These are phyloP conservation scores for Amylocystis lapponica DNA, from an alignment of 768 basidiomycete species.

Conservation along the genomic window DNA sequence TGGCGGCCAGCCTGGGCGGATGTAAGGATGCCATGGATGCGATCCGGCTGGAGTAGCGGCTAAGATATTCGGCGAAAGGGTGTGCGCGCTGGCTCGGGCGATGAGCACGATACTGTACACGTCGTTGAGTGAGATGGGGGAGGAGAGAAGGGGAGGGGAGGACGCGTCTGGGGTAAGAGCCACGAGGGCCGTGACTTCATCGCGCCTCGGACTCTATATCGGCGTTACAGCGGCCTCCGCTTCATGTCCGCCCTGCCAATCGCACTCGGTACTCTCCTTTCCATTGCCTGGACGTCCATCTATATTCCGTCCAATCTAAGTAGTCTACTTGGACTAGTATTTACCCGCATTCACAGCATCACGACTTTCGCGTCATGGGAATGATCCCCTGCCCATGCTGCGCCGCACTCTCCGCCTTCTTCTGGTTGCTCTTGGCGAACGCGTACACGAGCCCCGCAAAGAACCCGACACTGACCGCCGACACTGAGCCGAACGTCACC, in stretches of 20 bases:
- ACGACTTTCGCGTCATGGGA: conserved; percentile 53
- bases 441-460: conserved; percentile 90
- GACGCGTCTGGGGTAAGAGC: conserved; percentile 5
- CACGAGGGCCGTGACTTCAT: conserved; percentile 3
- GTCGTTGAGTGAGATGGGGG: too few relatives aligned
- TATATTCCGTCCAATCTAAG: too few relatives aligned
- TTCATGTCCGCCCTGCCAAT: not conserved
- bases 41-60: too few relatives aligned
- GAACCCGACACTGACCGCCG: conserved; percentile 84
- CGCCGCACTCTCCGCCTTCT: conserved; percentile 58
- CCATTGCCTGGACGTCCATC: too few relatives aligned
- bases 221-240: conserved; percentile 4
- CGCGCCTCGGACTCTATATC: not conserved
- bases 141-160: not conserved
- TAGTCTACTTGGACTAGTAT: too few relatives aligned
- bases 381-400: conserved; percentile 41
- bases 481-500: conserved; percentile 82
- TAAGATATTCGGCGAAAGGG: too few relatives aligned
- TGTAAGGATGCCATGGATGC: conserved; percentile 39
- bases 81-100: too few relatives aligned
- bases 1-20: conserved; percentile 66
- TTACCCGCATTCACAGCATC: conserved; percentile 8
- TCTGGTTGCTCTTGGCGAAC: conserved; percentile 91
- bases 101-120: too few relatives aligned
- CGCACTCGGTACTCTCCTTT: too few relatives aligned